Base-by-base conservation (phyloP, 2,329 filamentous ascomycete genomes). In the Monosporascus ibericus region DNA sequence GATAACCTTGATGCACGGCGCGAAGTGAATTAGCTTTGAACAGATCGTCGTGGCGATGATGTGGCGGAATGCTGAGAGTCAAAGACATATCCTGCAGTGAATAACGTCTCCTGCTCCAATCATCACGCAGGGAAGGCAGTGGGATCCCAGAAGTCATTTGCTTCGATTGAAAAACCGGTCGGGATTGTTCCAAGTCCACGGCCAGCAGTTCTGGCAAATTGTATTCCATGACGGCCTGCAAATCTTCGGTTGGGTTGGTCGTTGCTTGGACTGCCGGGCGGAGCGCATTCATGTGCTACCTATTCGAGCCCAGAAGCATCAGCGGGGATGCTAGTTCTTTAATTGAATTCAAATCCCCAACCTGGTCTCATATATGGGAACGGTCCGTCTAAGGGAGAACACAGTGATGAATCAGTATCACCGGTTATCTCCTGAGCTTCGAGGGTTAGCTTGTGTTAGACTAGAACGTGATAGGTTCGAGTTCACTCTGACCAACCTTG, bases 171-270 rank as follows among this genome's bases (percentile, higher is more conserved):
- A 82, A 82, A 25, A 79, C 62, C 9, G 70, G 66, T 48, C 69
- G 69, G 18, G 76, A 80, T 22, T 70, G 60, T 60, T 80, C 75
- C 46, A 83, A 67, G 56, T 84, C 79, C 53, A 70, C 72, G 6
- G 74, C 80, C n/a, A 84, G 68, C 39, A 81, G 59, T 64, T 84
- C 81, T 2, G 80, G 77, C 18, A 84, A 68, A 64, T 76, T 82
- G 62, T 73, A 74, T 48, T 67, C 68, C 60, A 64, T 67, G 56
- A 62, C 51, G 55, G 58, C 60, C 52, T 66, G 61, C 51, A 58
- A 52, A 48, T 48, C 47, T 36, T 55, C 57, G 55, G 58, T 57
- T 47, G 42, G 52, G 59, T 49, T 48, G 37, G 54, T 55, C 53
- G 58, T 61, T 49, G 42, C 55, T 18, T 42, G n/a, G 18, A 24